Conservation (phyloP, 148 eudicot species). For the Heliosperma pusillum region DNA sequence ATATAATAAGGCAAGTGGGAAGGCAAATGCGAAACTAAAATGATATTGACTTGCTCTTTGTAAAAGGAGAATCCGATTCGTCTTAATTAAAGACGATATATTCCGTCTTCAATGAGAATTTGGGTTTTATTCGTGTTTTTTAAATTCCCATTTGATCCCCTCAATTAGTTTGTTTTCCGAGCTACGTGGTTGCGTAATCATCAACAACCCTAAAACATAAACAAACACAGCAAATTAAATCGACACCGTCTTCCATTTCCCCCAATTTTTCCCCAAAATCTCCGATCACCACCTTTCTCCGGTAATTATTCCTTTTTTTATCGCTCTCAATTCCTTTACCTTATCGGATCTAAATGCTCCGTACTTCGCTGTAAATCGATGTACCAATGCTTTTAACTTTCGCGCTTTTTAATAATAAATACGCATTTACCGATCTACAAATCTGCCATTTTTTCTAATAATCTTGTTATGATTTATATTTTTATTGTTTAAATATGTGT, state of each 20-base stretch:
- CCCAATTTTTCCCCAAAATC: background rate
- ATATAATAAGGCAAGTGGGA: no score
- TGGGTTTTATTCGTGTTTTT: no score
- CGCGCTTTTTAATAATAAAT: background rate
- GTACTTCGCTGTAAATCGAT: background rate
- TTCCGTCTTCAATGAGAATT: no score
- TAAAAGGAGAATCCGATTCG: no score
- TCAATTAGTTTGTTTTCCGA: background rate
- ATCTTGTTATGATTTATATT: background rate
- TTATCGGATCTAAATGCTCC: background rate
- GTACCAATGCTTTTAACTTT: background rate
- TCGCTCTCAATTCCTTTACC: background rate
- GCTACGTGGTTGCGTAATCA: background rate
- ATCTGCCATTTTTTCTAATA: no score
- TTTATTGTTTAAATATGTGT: constrained; percentile 2
- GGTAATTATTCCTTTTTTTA: background rate
- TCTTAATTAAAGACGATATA: no score
- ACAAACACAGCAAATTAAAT: constrained; percentile 7
- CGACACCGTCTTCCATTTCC: background rate
- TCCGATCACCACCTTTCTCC: constrained; percentile 16
- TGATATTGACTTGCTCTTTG: no score
- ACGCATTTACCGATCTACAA: background rate
- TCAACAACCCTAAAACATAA: background rate
- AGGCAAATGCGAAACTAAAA: no score
- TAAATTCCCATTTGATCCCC: no score